Conservation (phyloP, 2,329 filamentous ascomycete species). For the Xylaria arbuscula region DNA sequence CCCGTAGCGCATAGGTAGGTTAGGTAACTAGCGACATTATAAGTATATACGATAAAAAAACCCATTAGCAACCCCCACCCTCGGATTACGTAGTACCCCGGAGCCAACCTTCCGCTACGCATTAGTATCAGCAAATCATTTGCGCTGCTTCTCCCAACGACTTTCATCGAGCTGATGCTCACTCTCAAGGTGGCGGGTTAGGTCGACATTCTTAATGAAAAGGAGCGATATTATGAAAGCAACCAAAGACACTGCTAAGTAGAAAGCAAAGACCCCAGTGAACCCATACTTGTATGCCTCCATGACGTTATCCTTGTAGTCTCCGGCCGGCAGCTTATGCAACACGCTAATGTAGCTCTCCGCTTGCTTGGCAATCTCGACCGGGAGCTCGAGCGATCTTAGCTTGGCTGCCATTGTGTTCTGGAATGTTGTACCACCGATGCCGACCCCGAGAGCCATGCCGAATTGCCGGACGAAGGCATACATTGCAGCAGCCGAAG, state of each 20-base stretch:
- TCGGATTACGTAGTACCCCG: not conserved
- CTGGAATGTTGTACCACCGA: slow-evolving; percentile 56
- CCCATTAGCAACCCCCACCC: not conserved
- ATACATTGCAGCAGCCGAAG: slow-evolving; percentile 55
- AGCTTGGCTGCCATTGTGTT: slow-evolving; percentile 54
- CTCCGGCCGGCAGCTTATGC: slow-evolving; percentile 34
- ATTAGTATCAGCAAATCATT: not conserved
- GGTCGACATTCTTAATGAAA: slow-evolving; percentile 43
- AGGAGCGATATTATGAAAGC: slow-evolving; percentile 36
- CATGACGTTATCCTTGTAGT: slow-evolving; percentile 33
- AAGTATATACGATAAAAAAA: not conserved
- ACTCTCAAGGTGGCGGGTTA: slow-evolving; percentile 40
- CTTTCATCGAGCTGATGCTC: slow-evolving; percentile 42
- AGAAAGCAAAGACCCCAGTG: slow-evolving; percentile 40
- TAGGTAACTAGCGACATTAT: not conserved
- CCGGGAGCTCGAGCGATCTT: slow-evolving; percentile 46
- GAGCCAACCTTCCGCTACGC: not conserved
- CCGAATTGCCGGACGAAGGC: slow-evolving; percentile 56
- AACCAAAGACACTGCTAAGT: slow-evolving; percentile 40
- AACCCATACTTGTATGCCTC: slow-evolving; percentile 44
- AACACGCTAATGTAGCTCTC: slow-evolving; percentile 44
- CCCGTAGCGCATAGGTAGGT: not conserved
- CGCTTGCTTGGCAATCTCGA: slow-evolving; percentile 46
- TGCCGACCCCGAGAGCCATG: slow-evolving; percentile 56
- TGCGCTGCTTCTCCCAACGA: slow-evolving; percentile 31